Conservation (phyloP, 371 early-diverging fungal species). For the Furculomyces boomerangus region DNA sequence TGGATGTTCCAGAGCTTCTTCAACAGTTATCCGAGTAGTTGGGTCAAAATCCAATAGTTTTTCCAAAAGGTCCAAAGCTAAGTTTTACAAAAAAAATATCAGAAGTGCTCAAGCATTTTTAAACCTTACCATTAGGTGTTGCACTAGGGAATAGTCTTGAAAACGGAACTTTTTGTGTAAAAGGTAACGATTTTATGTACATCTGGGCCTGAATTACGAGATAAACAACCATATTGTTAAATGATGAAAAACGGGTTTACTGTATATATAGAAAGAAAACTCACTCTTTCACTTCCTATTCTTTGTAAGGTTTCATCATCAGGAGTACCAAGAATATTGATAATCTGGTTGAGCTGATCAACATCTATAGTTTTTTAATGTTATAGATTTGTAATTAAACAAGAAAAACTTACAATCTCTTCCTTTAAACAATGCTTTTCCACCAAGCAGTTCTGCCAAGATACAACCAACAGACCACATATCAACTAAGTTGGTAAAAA, state of each 20-base stretch:
- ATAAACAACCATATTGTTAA: neutral
- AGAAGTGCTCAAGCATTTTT: neutral
- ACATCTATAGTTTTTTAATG: too few species aligned
- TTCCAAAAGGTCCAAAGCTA: constrained; percentile 76
- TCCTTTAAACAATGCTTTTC: constrained; percentile 76
- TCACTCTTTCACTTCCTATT: constrained; percentile 30
- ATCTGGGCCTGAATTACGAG: constrained; percentile 56
- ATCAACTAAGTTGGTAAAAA: constrained; percentile 31
- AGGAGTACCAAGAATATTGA: constrained; percentile 93
- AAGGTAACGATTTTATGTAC: constrained; percentile 81
- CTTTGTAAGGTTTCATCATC: constrained; percentile 77
- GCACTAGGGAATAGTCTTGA: constrained; percentile 58
- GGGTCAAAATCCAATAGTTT: constrained; percentile 91
- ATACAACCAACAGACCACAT: constrained; percentile 98
- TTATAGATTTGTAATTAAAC: constrained; percentile 6
- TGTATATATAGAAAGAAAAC: too few species aligned
- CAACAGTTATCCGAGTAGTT: constrained; percentile 77
- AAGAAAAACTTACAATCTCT: constrained; percentile 47
- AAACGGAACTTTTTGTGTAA: constrained; percentile 78
- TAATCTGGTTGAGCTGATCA: constrained; percentile 96
- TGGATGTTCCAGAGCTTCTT: constrained; percentile 79
- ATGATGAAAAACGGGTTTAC: neutral
- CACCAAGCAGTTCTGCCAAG: constrained; percentile 88
- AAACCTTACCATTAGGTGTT: constrained; percentile 25
- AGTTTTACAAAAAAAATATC: neutral